A percentile compares a stretch with the other conserved stretches of the same genome.
Conservation (phyloP, 1,284 basidiomycete species). For the Ganoderma boninense region DNA sequence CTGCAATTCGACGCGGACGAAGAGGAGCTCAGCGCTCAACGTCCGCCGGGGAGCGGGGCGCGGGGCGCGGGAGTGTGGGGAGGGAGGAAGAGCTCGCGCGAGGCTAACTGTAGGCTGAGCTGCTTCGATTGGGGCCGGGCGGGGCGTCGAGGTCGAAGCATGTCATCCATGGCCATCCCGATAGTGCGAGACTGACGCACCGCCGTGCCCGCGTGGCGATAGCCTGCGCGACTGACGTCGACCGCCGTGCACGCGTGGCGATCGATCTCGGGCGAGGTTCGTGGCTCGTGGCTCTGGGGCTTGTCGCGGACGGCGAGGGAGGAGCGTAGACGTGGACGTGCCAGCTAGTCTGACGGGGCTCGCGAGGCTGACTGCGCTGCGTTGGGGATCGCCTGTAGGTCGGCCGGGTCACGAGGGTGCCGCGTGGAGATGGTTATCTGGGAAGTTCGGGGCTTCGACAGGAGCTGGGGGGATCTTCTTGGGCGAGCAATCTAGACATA, state of each 20-base stretch:
- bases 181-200: too few species aligned
- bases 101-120: background rate
- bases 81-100: too few species aligned
- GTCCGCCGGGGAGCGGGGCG: background rate
- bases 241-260: background rate
- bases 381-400: background rate
- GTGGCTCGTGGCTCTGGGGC: too few species aligned
- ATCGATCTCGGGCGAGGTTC: background rate
- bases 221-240: background rate
- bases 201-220: too few species aligned
- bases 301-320: background rate
- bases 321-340: background rate
- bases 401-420: background rate
- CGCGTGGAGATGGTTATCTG: constrained; percentile 4
- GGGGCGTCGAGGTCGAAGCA: background rate
- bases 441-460: background rate
- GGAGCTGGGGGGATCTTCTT: background rate
- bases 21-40: background rate
- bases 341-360: background rate
- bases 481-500: background rate
- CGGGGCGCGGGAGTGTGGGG: background rate
- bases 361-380: background rate
- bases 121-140: background rate
- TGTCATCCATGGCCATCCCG: too few species aligned
- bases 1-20: background rate